Conservation (phyloP, 2,329 filamentous ascomycete genomes). For the Graphiopsis chlorocephala region DNA sequence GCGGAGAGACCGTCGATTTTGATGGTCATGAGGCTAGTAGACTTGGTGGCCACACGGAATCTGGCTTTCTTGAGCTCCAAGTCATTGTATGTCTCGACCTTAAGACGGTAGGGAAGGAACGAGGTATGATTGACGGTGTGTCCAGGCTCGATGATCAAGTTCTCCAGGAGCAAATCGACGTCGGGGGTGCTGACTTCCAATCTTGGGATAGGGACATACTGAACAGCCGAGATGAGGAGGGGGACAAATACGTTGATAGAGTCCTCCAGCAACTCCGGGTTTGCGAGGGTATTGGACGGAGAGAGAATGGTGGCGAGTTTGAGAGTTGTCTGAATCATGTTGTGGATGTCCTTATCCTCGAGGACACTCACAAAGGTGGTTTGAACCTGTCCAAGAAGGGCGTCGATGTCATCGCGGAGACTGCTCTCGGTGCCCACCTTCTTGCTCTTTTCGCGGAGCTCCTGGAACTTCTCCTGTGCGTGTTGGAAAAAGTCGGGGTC, state of each 20-base stretch:
- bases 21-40: constrained; percentile 67
- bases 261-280: constrained; percentile 71
- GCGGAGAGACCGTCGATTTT: constrained; percentile 80
- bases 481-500: constrained; percentile 84
- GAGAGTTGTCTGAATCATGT: constrained; percentile 64
- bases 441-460: constrained; percentile 56
- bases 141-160: constrained; percentile 85
- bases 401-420: constrained; percentile 70
- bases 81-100: constrained; percentile 80
- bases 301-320: constrained; percentile 69
- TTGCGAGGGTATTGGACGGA: constrained; percentile 61
- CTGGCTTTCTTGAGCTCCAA: constrained; percentile 78
- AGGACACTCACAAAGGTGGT: constrained; percentile 66
- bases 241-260: constrained; percentile 78
- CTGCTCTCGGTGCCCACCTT: constrained; percentile 63
- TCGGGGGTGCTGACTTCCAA: constrained; percentile 82
- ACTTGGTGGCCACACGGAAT: constrained; percentile 66
- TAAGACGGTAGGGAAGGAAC: constrained; percentile 81
- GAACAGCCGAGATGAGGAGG: constrained; percentile 69
- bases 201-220: constrained; percentile 85
- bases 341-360: constrained; percentile 69
- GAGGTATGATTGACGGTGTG: constrained; percentile 79
- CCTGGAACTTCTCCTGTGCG: constrained; percentile 62
- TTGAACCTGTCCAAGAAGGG: constrained; percentile 66
- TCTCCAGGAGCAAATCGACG: constrained; percentile 83